phyloP scores from a whole-genome alignment of 495 filamentous ascomycete species.

The Amniculicola lignicola region DNA sequence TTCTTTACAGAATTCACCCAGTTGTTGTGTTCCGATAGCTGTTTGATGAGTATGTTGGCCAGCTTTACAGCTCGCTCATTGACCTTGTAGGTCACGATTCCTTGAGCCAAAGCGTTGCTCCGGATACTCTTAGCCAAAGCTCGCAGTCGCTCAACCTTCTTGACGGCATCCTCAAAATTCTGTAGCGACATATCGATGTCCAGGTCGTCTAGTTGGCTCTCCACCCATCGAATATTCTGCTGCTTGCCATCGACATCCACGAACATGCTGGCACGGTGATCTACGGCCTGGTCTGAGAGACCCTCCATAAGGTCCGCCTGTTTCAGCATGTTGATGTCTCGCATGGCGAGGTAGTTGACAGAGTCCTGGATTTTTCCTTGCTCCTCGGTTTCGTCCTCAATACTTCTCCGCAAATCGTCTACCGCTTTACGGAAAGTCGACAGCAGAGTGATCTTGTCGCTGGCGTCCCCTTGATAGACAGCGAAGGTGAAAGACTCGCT shows the following conservation, averaged over 20 bases:
- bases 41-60: slow-evolving; percentile 67
- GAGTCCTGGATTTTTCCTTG: slow-evolving; percentile 73
- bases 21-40: slow-evolving; percentile 69
- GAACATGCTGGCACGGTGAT: slow-evolving; percentile 66
- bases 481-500: slow-evolving; percentile 87
- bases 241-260: slow-evolving; percentile 97
- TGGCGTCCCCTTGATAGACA: slow-evolving; percentile 67
- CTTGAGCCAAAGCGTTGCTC: slow-evolving; percentile 78
- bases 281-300: slow-evolving; percentile 57
- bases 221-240: slow-evolving; percentile 92
- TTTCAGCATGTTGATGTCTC: slow-evolving; percentile 67
- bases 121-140: slow-evolving; percentile 74
- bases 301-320: slow-evolving; percentile 68
- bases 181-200: slow-evolving; percentile 95
- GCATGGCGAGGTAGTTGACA: slow-evolving; percentile 73
- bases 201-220: slow-evolving; percentile 90
- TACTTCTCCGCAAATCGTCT: slow-evolving; percentile 79
- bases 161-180: slow-evolving; percentile 78
- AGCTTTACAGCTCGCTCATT: slow-evolving; percentile 81
- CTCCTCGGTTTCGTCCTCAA: slow-evolving; percentile 78
- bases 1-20: slow-evolving; percentile 66
- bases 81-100: slow-evolving; percentile 83
- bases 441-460: slow-evolving; percentile 75
- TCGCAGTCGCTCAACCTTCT: slow-evolving; percentile 76
- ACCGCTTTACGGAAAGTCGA: slow-evolving; percentile 86